Conservation (phyloP, 768 basidiomycete species). For the Leucogyrophana mollusca region DNA sequence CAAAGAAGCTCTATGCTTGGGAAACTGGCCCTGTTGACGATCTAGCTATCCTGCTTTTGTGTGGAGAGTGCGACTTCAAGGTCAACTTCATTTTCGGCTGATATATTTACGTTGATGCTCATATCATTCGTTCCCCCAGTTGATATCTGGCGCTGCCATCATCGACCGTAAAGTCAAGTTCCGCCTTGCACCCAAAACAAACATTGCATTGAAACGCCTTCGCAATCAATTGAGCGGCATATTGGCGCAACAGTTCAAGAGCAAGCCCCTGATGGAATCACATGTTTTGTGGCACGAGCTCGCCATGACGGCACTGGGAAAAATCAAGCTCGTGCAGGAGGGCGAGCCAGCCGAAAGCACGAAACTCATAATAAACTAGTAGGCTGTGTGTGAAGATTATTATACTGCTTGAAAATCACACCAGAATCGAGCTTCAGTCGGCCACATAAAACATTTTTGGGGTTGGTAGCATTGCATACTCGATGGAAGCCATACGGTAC, state of each 20-base stretch:
- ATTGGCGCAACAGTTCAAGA: slow-evolving; percentile 66
- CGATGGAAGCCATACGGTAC: not conserved
- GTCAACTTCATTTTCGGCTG: slow-evolving; percentile 34
- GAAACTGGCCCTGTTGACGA: slow-evolving; percentile 91
- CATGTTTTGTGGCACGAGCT: slow-evolving; percentile 75
- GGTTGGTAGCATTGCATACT: too few relatives aligned
- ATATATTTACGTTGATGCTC: slow-evolving; percentile 3
- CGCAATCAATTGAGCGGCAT: slow-evolving; percentile 59
- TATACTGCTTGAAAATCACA: too few relatives aligned
- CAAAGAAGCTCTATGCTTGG: slow-evolving; percentile 91
- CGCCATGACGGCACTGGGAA: slow-evolving; percentile 61
- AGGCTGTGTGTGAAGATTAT: too few relatives aligned
- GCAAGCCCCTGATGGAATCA: slow-evolving; percentile 52
- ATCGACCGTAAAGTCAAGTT: slow-evolving; percentile 88
- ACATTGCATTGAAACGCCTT: slow-evolving; percentile 77
- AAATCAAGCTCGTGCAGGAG: slow-evolving; percentile 38
- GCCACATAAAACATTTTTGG: too few relatives aligned
- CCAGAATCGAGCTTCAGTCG: too few relatives aligned
- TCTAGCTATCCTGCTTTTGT: slow-evolving; percentile 74
- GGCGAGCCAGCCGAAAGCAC: slow-evolving; percentile 9
- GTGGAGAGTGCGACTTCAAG: slow-evolving; percentile 90
- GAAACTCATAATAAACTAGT: slow-evolving; percentile 19
- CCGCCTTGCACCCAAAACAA: slow-evolving; percentile 64
- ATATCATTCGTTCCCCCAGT: slow-evolving; percentile 38
- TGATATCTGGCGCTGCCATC: slow-evolving; percentile 64